phyloP scores from a whole-genome alignment of 2,329 filamentous ascomycete genomes.

The Colletotrichum falcatum region DNA sequence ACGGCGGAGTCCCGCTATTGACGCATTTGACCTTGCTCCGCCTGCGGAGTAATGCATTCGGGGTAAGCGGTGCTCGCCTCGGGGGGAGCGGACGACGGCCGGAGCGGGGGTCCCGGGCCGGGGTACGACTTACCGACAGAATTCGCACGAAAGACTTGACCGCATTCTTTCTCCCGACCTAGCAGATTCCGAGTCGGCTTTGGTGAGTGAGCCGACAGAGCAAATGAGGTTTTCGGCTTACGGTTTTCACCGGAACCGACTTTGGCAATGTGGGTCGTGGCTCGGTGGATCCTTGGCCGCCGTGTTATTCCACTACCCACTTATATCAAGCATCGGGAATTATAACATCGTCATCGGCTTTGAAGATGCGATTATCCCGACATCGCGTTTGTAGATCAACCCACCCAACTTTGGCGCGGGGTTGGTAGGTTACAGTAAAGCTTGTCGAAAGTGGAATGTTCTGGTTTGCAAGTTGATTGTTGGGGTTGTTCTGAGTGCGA shows the following conservation, averaged over 20 bases:
- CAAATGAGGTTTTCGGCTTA: constrained; percentile 29
- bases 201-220: constrained; percentile 25
- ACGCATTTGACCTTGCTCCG: constrained; percentile 52
- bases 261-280: constrained; percentile 27
- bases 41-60: constrained; percentile 40
- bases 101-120: not conserved
- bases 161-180: constrained; percentile 44
- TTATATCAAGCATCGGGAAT: too few species aligned
- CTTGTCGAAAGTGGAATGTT: too few species aligned
- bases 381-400: too few species aligned
- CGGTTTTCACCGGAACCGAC: constrained; percentile 10
- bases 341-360: too few species aligned
- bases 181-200: constrained; percentile 13
- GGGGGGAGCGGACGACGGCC: constrained; percentile 9
- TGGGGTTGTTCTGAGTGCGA: too few species aligned
- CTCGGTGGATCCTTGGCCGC: constrained; percentile 7
- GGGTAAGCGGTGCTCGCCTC: constrained; percentile 14
- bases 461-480: too few species aligned
- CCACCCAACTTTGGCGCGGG: too few species aligned
- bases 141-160: constrained; percentile 51
- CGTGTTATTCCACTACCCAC: constrained; percentile 13
- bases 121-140: constrained; percentile 48
- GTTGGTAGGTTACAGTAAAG: too few species aligned
- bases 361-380: too few species aligned
- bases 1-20: constrained; percentile 49